phyloP scores from a whole-genome alignment of 2,329 filamentous ascomycete genomes.

The Epichloe uncinata region DNA sequence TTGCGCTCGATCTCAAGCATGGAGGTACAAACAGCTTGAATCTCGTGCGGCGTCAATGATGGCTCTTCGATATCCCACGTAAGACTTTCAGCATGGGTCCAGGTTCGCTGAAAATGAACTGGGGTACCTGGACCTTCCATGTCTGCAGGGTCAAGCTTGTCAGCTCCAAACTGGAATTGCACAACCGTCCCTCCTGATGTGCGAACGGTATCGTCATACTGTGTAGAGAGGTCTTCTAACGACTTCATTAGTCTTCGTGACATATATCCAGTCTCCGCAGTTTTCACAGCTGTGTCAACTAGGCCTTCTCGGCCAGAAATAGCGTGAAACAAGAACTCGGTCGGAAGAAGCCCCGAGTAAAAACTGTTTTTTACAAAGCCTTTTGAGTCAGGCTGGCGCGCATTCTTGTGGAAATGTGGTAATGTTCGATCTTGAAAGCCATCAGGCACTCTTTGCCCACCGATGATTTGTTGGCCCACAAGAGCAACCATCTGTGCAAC shows the following conservation, averaged over 20 bases:
- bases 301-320: conserved; percentile 97
- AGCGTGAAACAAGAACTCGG: conserved; percentile 95
- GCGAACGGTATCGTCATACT: conserved; percentile 89
- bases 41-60: conserved; percentile 61
- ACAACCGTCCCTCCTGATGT: conserved; percentile 82
- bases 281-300: conserved; percentile 98
- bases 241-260: conserved; percentile 97
- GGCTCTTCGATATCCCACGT: conserved; percentile 70
- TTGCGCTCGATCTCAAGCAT: conserved; percentile 55
- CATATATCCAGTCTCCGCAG: conserved; percentile 98
- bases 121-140: conserved; percentile 94
- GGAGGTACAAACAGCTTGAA: conserved; percentile 52
- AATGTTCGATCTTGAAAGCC: conserved; percentile 93
- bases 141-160: conserved; percentile 88
- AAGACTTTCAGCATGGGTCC: conserved; percentile 61
- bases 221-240: conserved; percentile 81
- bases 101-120: conserved; percentile 84
- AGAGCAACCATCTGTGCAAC: conserved; percentile 98
- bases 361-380: conserved; percentile 99
- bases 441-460: conserved; percentile 80
- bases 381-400: conserved; percentile 83
- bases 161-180: conserved; percentile 94
- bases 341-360: conserved; percentile 79
- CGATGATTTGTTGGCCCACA: conserved; percentile 96
- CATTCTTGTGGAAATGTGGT: conserved; percentile 90